Conservation (phyloP, 768 basidiomycete genomes). For the Hygrocybe coccinea region DNA sequence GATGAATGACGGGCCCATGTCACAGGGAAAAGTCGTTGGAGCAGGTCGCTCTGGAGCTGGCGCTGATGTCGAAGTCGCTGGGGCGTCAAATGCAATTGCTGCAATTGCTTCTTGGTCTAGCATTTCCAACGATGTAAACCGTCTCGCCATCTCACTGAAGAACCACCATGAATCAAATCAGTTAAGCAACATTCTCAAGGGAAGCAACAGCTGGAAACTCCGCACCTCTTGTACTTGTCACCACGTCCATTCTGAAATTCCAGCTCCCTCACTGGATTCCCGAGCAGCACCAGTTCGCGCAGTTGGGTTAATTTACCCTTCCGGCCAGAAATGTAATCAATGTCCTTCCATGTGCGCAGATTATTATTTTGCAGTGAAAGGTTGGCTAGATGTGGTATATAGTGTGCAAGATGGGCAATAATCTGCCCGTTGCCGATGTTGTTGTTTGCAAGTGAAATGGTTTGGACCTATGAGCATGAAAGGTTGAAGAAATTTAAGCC, state of each 20-base stretch:
- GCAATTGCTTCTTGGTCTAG: constrained; percentile 79
- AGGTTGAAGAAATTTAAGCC: constrained; percentile 10
- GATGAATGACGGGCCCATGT: constrained; percentile 69
- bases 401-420: constrained; percentile 59
- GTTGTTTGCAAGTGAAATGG: constrained; percentile 80
- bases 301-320: constrained; percentile 58
- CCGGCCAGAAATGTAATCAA: constrained; percentile 57
- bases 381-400: constrained; percentile 74
- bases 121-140: constrained; percentile 77
- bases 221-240: constrained; percentile 67
- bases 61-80: constrained; percentile 46
- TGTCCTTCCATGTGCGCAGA: constrained; percentile 62
- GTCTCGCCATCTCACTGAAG: constrained; percentile 68
- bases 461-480: constrained; percentile 51
- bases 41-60: constrained; percentile 39
- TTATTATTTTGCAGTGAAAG: constrained; percentile 78
- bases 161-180: constrained; percentile 8
- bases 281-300: constrained; percentile 67
- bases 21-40: constrained; percentile 72
- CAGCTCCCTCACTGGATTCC: constrained; percentile 67
- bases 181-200: too few relatives aligned
- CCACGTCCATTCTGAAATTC: constrained; percentile 53
- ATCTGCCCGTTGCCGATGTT: constrained; percentile 49
- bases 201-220: too few relatives aligned
- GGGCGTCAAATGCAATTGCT: constrained; percentile 75